Conservation (phyloP, 768 basidiomycete species). For the Porphyrellus cyaneotinctus region DNA sequence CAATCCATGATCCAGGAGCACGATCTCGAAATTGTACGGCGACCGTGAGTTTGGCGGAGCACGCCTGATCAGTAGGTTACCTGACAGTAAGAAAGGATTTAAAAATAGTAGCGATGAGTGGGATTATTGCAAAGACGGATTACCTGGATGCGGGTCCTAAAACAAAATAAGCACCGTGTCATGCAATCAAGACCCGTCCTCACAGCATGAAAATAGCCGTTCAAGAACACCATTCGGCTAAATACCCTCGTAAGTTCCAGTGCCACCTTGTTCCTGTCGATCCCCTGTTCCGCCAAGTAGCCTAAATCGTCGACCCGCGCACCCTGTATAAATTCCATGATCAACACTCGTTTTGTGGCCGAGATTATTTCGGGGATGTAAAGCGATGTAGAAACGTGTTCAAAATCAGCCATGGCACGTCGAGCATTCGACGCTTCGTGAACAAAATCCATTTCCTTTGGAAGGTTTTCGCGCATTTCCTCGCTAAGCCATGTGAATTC, state of each 20-base stretch:
- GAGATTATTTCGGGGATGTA: conserved; percentile 84
- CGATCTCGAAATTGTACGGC: conserved; percentile 95
- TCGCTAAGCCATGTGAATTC: conserved; percentile 92
- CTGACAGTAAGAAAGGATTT: conserved; percentile 31
- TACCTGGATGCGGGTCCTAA: conserved; percentile 87
- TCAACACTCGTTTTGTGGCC: conserved; percentile 78
- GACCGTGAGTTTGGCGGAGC: conserved; percentile 58
- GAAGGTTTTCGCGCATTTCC: conserved; percentile 91
- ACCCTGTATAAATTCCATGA: conserved; percentile 95
- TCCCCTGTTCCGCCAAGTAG: conserved; percentile 75
- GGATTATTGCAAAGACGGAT: background rate
- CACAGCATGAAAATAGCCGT: conserved; percentile 87
- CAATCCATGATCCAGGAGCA: conserved; percentile 88
- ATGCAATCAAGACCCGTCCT: conserved; percentile 22
- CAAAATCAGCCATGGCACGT: conserved; percentile 68
- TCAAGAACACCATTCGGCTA: conserved; percentile 91
- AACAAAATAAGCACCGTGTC: conserved; percentile 13
- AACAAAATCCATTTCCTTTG: conserved; percentile 92
- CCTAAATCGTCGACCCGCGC: conserved; percentile 83
- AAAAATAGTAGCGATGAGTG: conserved; percentile 3
- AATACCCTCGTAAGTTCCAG: conserved; percentile 89
- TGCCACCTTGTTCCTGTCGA: conserved; percentile 92
- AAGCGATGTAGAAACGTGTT: conserved; percentile 64
- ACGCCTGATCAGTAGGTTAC: conserved; percentile 88
- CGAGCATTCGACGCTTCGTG: conserved; percentile 86